Percentiles rank a stretch among this genome's conserved stretches.
Evolutionary conservation across 257 asterid species (phyloP).

Genomic region (Jasminum sambac): DNA sequence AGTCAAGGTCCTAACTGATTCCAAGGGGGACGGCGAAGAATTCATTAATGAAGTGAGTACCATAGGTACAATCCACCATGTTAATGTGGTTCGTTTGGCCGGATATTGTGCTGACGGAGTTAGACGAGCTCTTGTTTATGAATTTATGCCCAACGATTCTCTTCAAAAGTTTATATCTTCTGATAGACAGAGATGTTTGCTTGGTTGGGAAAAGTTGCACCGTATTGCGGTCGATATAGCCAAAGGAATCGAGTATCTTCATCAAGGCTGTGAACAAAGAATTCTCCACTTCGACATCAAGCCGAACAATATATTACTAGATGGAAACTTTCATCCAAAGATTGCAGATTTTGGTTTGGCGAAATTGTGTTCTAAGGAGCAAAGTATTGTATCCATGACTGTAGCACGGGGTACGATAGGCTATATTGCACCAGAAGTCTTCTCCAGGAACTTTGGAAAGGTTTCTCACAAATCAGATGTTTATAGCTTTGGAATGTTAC

Average conservation of each 20-base stretch:
- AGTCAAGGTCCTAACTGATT: neutral
- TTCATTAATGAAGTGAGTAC: neutral
- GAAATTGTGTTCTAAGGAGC: constrained; percentile 13
- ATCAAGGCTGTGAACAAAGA: constrained; percentile 23
- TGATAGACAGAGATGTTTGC: neutral
- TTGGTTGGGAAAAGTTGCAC: constrained; percentile 24
- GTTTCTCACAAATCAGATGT: constrained; percentile 32
- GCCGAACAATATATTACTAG: constrained; percentile 34
- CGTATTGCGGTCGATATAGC: constrained; percentile 37
- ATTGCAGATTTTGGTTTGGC: constrained; percentile 31
- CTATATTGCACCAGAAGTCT: constrained; percentile 33
- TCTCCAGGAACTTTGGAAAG: constrained; percentile 24
- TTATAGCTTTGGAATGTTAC: constrained; percentile 36
- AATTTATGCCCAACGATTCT: neutral
- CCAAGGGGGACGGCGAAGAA: neutral
- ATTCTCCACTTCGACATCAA: constrained; percentile 38
- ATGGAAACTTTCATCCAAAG: constrained; percentile 26
- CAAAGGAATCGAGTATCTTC: constrained; percentile 32
- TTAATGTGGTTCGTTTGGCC: neutral
- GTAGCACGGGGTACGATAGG: constrained; percentile 37
- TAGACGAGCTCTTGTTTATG: neutral
- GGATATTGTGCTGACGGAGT: neutral
- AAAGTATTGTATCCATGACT: constrained; percentile 18
- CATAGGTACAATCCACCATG: neutral
- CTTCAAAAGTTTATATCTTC: neutral